Percentiles rank a stretch among this genome's conserved stretches.
These are phyloP conservation scores for Fistulinella staudtii DNA, from an alignment of 1,284 basidiomycete genomes.

Conservation along the genomic window DNA sequence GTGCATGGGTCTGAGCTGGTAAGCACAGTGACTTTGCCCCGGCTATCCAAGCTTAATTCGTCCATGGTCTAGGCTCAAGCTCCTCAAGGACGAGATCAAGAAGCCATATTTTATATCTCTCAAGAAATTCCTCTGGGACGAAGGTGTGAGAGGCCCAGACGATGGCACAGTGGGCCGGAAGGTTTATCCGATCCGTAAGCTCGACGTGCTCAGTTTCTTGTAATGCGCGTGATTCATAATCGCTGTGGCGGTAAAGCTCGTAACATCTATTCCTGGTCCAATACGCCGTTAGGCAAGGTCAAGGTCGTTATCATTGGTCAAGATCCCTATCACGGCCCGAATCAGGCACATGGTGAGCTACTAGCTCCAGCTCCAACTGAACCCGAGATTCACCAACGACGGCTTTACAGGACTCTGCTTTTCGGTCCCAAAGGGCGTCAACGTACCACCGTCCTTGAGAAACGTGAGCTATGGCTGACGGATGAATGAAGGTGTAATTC, in stretches of 20 bases:
- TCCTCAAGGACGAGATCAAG: slow-evolving; percentile 67
- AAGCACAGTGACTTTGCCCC: slow-evolving; percentile 20
- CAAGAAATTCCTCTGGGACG: slow-evolving; percentile 65
- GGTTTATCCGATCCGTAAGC: slow-evolving; percentile 64
- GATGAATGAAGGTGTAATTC: slow-evolving; percentile 8
- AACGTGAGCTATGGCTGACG: slow-evolving; percentile 50
- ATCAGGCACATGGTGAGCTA: slow-evolving; percentile 66
- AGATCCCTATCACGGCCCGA: slow-evolving; percentile 67
- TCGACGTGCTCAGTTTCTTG: slow-evolving; percentile 1
- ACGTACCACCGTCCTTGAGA: slow-evolving; percentile 73
- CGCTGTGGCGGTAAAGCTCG: slow-evolving; percentile 40
- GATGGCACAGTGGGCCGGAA: slow-evolving; percentile 44
- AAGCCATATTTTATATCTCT: slow-evolving; percentile 72
- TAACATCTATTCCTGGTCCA: slow-evolving; percentile 81
- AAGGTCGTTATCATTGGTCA: slow-evolving; percentile 81
- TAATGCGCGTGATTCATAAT: slow-evolving; percentile 2
- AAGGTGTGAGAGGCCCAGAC: slow-evolving; percentile 57
- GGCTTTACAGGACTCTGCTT: slow-evolving; percentile 67
- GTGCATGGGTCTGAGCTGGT: slow-evolving; percentile 74
- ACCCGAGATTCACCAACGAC: slow-evolving; percentile 12
- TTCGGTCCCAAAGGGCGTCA: slow-evolving; percentile 75
- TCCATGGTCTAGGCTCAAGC: slow-evolving; percentile 52
- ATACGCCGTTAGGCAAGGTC: slow-evolving; percentile 72
- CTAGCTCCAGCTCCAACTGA: slow-evolving; percentile 2
- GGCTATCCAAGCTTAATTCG: not conserved